These are phyloP conservation scores for Exophiala bonariae DNA, from an alignment of 2,329 filamentous ascomycete genomes.

Conservation along the genomic window DNA sequence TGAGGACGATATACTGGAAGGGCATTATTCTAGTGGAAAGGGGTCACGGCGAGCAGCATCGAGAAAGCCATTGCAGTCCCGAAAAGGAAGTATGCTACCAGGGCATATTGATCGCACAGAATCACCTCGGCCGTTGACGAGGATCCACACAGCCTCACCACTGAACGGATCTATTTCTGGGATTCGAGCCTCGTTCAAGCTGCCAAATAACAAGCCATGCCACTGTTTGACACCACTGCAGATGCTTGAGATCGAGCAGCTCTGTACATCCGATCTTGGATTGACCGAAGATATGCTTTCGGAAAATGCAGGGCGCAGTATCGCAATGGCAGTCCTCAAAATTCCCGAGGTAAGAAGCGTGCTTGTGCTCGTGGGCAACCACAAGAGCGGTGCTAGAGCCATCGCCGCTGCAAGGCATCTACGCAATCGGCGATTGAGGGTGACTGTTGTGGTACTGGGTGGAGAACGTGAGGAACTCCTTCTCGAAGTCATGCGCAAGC, in stretches of 20 bases:
- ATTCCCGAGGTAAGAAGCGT: conserved; percentile 47
- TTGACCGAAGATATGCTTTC: conserved; percentile 87
- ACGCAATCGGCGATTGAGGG: conserved; percentile 75
- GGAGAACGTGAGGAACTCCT: conserved; percentile 80
- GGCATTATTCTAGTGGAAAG: conserved; percentile 46
- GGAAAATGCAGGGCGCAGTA: conserved; percentile 85
- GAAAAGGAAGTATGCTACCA: conserved; percentile 44
- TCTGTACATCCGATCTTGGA: conserved; percentile 82
- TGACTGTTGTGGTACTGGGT: conserved; percentile 80
- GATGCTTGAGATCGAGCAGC: conserved; percentile 89
- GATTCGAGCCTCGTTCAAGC: conserved; percentile 43
- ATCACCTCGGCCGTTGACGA: conserved; percentile 24
- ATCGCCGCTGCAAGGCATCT: conserved; percentile 85
- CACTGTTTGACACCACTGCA: conserved; percentile 68
- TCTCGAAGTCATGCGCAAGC: conserved; percentile 75
- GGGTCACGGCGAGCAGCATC: conserved; percentile 45
- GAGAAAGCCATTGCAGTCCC: conserved; percentile 37
- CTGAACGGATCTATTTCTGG: conserved; percentile 35
- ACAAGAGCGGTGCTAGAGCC: conserved; percentile 81
- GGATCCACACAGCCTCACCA: conserved; percentile 40
- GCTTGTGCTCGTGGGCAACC: conserved; percentile 91
- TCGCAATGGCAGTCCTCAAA: conserved; percentile 77
- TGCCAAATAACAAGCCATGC: conserved; percentile 58
- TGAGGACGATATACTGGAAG: conserved; percentile 39
- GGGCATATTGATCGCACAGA: conserved; percentile 35